phyloP scores from a whole-genome alignment of 164 flowering plant species.

The Echeveria elegans region DNA sequence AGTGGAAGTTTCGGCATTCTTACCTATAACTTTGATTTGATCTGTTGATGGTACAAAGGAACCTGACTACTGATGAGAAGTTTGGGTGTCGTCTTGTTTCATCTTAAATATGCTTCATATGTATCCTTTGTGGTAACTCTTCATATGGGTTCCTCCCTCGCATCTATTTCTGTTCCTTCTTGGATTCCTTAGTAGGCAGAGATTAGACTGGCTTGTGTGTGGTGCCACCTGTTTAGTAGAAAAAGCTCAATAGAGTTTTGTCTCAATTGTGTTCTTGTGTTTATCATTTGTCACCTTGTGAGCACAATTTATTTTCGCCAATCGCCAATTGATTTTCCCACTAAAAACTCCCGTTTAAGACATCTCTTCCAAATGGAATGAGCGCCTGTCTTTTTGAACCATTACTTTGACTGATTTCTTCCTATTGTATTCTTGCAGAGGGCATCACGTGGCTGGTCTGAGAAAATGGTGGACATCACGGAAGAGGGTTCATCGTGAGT shows the following conservation, averaged over 20 bases:
- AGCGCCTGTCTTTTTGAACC: neutral
- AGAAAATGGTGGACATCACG: slow-evolving; percentile 81
- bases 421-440: slow-evolving; percentile 31
- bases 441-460: slow-evolving; percentile 92
- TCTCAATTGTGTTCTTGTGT: neutral
- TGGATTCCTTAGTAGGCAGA: neutral
- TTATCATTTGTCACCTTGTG: neutral
- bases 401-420: neutral
- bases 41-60: too few relatives aligned
- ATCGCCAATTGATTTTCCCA: too few relatives aligned
- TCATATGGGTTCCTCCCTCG: too few relatives aligned
- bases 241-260: neutral
- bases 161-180: too few relatives aligned
- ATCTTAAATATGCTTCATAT: too few relatives aligned
- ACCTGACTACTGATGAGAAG: too few relatives aligned
- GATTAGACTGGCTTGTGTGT: neutral
- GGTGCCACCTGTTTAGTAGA: neutral
- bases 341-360: neutral
- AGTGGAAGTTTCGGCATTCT: too few relatives aligned
- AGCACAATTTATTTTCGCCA: neutral
- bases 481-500: slow-evolving; percentile 69
- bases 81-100: too few relatives aligned
- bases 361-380: neutral
- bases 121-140: too few relatives aligned
- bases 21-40: too few relatives aligned